A percentile compares a stretch with the other conserved stretches of the same genome.
These are phyloP conservation scores for Rhizoclosmatium globosum DNA, from an alignment of 192 early-diverging fungal genomes.

Conservation along the genomic window DNA sequence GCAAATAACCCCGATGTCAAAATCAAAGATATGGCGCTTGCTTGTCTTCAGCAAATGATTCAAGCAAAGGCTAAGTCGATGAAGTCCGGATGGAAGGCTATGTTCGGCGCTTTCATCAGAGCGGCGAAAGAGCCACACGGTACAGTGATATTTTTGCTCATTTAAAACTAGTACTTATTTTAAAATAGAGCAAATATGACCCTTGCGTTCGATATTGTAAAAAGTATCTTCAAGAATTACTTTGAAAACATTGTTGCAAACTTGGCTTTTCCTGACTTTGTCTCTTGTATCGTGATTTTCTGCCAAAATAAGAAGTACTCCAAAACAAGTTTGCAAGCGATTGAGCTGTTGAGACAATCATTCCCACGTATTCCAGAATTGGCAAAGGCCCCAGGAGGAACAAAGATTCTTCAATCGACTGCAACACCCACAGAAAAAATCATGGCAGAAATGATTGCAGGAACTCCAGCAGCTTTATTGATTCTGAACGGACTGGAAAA, in stretches of 20 bases:
- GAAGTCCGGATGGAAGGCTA: constrained; percentile 66
- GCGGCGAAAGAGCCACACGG: constrained; percentile 60
- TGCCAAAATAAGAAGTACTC: constrained; percentile 76
- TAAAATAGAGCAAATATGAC: constrained; percentile 55
- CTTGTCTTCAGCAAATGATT: constrained; percentile 66
- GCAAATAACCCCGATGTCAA: constrained; percentile 81
- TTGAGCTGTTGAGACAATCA: constrained; percentile 58
- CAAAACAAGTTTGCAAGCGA: constrained; percentile 70
- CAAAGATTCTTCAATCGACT: constrained; percentile 37
- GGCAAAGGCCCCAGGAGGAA: constrained; percentile 43
- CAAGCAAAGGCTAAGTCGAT: constrained; percentile 61
- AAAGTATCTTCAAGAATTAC: constrained; percentile 67
- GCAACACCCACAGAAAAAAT: constrained; percentile 40
- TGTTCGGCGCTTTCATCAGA: constrained; percentile 69
- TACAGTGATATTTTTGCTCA: constrained; percentile 17
- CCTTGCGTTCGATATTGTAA: constrained; percentile 82
- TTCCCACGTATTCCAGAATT: constrained; percentile 56
- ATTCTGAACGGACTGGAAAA: constrained; percentile 36
- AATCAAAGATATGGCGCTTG: constrained; percentile 75
- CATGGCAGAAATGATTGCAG: constrained; percentile 28
- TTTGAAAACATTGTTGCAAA: constrained; percentile 71
- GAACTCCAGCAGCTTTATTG: constrained; percentile 30
- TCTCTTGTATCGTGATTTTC: constrained; percentile 59
- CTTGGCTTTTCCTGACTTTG: constrained; percentile 58
- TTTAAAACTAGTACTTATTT: constrained; percentile 65